Conservation (phyloP, 805 yeast species). For the Teunomyces barrocoloradensis region DNA sequence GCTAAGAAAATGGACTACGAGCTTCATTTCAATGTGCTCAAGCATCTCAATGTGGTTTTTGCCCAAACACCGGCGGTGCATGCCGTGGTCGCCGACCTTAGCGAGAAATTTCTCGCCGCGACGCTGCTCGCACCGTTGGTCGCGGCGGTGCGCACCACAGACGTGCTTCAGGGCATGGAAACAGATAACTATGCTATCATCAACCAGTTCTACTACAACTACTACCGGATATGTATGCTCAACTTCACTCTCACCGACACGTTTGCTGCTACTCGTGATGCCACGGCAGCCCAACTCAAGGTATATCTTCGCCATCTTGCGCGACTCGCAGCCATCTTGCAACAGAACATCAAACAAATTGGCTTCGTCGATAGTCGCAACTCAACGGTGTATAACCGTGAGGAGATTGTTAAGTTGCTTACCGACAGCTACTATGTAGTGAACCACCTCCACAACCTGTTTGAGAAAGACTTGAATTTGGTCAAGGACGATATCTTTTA, state of each 20-base stretch:
- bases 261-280: slow-evolving; percentile 3
- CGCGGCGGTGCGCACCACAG: slow-evolving; percentile 1
- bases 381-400: slow-evolving; percentile 12
- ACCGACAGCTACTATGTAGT: slow-evolving; percentile 24
- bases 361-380: slow-evolving; percentile 9
- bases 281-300: slow-evolving; percentile 8
- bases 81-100: background rate
- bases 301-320: slow-evolving; percentile 10
- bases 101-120: background rate
- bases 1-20: slow-evolving; percentile 16
- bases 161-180: slow-evolving; percentile 3
- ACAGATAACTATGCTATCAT: background rate
- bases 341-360: slow-evolving; percentile 18
- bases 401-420: slow-evolving; percentile 18
- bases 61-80: background rate
- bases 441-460: slow-evolving; percentile 17
- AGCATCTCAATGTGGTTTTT: slow-evolving; percentile 11
- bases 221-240: slow-evolving; percentile 17
- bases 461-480: slow-evolving; percentile 19
- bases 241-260: slow-evolving; percentile 3
- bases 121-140: background rate
- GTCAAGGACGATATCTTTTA: slow-evolving; percentile 25
- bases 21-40: slow-evolving; percentile 18
- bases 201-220: slow-evolving; percentile 13
- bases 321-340: slow-evolving; percentile 15